A percentile compares a stretch with the other conserved stretches of the same genome.
phyloP scores from a whole-genome alignment of 371 early-diverging fungal genomes.

The Circinella minor region DNA sequence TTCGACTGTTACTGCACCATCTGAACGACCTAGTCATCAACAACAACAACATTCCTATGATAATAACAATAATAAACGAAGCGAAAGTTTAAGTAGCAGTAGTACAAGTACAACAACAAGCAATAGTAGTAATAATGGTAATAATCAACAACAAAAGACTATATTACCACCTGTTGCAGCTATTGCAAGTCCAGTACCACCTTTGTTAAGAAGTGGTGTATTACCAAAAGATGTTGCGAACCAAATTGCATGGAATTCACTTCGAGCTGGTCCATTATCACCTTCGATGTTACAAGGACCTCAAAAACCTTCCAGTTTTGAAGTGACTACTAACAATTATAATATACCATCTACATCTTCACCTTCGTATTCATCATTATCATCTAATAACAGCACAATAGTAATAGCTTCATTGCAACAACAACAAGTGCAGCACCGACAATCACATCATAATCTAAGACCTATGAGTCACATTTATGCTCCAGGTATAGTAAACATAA shows the following conservation, averaged over 20 bases:
- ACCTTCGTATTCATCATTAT: too few species aligned
- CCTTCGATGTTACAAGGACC: constrained; percentile 79
- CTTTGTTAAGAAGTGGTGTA: constrained; percentile 39
- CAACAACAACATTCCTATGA: constrained; percentile 14
- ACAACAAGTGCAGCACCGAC: neutral
- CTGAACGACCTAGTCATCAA: constrained; percentile 22
- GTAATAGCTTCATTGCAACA: neutral
- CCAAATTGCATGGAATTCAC: constrained; percentile 66
- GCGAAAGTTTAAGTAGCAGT: constrained; percentile 17
- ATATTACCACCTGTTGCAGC: constrained; percentile 49
- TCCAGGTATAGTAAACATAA: neutral
- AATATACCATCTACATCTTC: too few species aligned
- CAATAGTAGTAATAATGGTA: neutral
- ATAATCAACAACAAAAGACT: constrained; percentile 19
- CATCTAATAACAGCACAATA: neutral
- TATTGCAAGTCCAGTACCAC: constrained; percentile 47
- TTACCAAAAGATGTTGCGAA: constrained; percentile 51
- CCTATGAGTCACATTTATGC: constrained; percentile 7
- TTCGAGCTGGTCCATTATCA: constrained; percentile 77
- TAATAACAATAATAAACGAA: too few species aligned
- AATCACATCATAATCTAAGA: constrained; percentile 7
- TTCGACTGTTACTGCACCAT: constrained; percentile 28
- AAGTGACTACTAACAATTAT: neutral
- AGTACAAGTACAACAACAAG: constrained; percentile 5
- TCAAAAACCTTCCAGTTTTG: constrained; percentile 44